Evolutionary conservation across 176 grass and related monocot genomes (phyloP).

Genomic region (Aegilops longissima): DNA sequence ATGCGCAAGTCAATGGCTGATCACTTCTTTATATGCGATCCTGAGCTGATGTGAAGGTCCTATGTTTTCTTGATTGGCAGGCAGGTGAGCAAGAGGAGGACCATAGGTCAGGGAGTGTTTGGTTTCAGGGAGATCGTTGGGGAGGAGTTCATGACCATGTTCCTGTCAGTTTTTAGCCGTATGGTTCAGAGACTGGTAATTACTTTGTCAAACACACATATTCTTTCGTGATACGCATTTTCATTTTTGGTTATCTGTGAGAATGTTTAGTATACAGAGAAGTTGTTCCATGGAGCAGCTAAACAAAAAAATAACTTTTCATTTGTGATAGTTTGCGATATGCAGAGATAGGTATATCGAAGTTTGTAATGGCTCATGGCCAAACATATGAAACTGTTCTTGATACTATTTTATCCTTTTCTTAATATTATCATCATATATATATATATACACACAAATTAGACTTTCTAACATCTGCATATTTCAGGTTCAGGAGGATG

Average conservation of each 20-base stretch:
- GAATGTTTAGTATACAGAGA: neutral
- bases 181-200: conserved; percentile 46
- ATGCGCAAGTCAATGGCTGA: conserved; percentile 1
- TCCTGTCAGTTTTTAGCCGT: conserved; percentile 2
- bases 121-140: conserved; percentile 16
- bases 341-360: too few relatives aligned
- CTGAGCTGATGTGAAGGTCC: neutral
- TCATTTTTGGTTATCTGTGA: neutral
- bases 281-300: neutral
- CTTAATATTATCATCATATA: too few relatives aligned
- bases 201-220: neutral
- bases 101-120: neutral
- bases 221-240: neutral
- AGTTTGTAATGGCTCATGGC: too few relatives aligned
- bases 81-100: conserved; percentile 9
- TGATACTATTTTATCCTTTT: too few relatives aligned
- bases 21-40: conserved; percentile 1
- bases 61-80: conserved; percentile 21
- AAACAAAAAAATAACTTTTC: neutral
- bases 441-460: neutral
- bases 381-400: too few relatives aligned
- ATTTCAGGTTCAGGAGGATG: too few relatives aligned
- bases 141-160: conserved; percentile 39
- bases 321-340: too few relatives aligned
- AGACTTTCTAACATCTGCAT: too few relatives aligned